phyloP scores from a whole-genome alignment of 345 rosid species.

The Erucastrum elatum region DNA sequence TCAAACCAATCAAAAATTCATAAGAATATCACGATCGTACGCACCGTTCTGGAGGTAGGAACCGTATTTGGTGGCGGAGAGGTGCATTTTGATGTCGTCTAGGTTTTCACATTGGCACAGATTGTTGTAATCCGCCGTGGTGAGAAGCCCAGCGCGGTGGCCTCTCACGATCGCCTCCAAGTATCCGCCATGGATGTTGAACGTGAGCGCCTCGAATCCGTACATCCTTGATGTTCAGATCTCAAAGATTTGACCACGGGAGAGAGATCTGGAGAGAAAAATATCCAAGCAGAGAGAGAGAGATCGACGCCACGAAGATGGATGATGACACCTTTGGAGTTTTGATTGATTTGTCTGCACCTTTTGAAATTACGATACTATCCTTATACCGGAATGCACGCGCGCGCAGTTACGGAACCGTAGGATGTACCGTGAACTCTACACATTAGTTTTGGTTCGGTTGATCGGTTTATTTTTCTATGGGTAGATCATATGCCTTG shows the following conservation, averaged over 20 bases:
- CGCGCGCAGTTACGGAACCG: no score
- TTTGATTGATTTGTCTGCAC: slow-evolving; percentile 20
- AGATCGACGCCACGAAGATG: slow-evolving; percentile 19
- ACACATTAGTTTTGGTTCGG: no score
- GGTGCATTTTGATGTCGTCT: slow-evolving; percentile 99
- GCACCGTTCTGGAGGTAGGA: slow-evolving; percentile 93
- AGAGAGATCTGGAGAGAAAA: slow-evolving; percentile 11
- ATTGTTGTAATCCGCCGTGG: slow-evolving; percentile 94
- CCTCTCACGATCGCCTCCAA: slow-evolving; percentile 98
- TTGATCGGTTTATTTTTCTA: no score
- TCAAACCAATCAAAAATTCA: background rate
- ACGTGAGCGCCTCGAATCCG: slow-evolving; percentile 97
- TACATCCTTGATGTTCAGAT: slow-evolving; percentile 58
- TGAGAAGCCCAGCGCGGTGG: slow-evolving; percentile 83
- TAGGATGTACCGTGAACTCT: no score
- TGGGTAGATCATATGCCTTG: no score
- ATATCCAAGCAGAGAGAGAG: slow-evolving; percentile 10
- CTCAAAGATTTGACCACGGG: slow-evolving; percentile 1
- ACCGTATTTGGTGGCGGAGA: slow-evolving; percentile 97
- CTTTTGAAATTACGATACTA: slow-evolving; percentile 5
- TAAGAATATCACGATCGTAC: background rate
- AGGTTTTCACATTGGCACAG: slow-evolving; percentile 98
- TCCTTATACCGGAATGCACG: slow-evolving; percentile 9
- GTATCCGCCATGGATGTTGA: slow-evolving; percentile 95
- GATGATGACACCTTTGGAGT: background rate